Conservation (phyloP, 805 yeast species). For the Candida quercuum region DNA sequence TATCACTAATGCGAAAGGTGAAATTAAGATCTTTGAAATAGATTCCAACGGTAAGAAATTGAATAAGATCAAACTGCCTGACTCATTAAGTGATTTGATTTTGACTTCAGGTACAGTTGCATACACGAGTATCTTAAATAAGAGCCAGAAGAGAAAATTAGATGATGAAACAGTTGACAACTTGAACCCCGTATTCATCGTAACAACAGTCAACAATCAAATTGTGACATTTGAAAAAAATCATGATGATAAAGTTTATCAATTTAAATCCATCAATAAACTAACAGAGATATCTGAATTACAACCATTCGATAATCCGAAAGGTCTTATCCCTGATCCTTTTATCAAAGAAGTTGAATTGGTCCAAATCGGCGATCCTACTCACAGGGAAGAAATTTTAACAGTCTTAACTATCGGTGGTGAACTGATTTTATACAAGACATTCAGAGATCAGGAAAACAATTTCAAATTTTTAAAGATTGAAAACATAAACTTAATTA, state of each 20-base stretch:
- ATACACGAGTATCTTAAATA: conserved; percentile 40
- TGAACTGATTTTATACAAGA: conserved; percentile 63
- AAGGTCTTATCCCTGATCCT: conserved; percentile 58
- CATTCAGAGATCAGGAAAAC: conserved; percentile 40
- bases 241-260: conserved; percentile 34
- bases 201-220: conserved; percentile 75
- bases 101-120: conserved; percentile 67
- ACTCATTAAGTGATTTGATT: conserved; percentile 38
- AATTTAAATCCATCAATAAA: conserved; percentile 31
- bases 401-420: conserved; percentile 77
- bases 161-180: conserved; percentile 21
- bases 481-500: conserved; percentile 38
- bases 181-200: conserved; percentile 43
- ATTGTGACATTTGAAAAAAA: conserved; percentile 57
- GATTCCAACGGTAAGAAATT: conserved; percentile 31
- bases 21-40: conserved; percentile 51
- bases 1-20: conserved; percentile 65
- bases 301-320: conserved; percentile 27
- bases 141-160: conserved; percentile 23
- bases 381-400: conserved; percentile 53
- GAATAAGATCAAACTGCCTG: conserved; percentile 31
- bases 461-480: conserved; percentile 38
- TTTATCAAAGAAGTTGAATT: conserved; percentile 63
- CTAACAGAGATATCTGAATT: conserved; percentile 34
- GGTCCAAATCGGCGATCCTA: conserved; percentile 57